Base-by-base conservation (phyloP, 78 protist species). In the Capsaspora owczarzaki region DNA sequence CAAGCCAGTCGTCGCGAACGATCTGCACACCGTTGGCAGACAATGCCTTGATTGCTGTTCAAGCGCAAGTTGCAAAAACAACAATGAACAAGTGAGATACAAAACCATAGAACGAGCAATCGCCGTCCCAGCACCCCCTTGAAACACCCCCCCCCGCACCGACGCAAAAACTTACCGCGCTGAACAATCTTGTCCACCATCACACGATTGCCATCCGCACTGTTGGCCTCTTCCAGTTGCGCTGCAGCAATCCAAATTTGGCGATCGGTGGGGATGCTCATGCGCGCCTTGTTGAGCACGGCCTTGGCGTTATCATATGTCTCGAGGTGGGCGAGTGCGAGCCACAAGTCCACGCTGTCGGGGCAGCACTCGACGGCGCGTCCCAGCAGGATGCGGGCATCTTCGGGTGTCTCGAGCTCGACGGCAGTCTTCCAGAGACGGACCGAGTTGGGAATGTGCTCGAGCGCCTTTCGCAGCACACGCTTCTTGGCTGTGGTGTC, bases 181-280 rank as follows among this genome's bases (percentile, higher is more conserved):
- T 80, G 82, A 31, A 93, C 76, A 42, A 91, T 76, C 63, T 43
- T 38, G 22, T 61, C 78, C 38, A 85, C 90, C 53, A 70, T 83
- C 35, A 49, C 86, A 27, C 5, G 31, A 70, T 91, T 85, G 4
- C 81, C 86, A 0, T 19, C 42, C 77, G 82, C n/a, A n/a, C n/a
- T n/a, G 83, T 78, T 78, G 3, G 93, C 82, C 79, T 96, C 99
- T 69, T 96, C 98, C 33, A 96, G 94, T 82, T 91, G 80, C 40
- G 96, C 96, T 0, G 98, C 99, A 0, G 98, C 77, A 56, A 97
- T 89, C 98, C 98, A 97, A 60, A 97, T 93, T 43, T 53, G 85
- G 0, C 87, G 75, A 27, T 86, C 87, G 2, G 91, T 83, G 16
- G 96, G 95, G 29, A 86, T 56, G 37, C 63, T 74, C 76, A 80